Conservation (phyloP, 192 early-diverging fungal species). For the Mortierella hygrophila region DNA sequence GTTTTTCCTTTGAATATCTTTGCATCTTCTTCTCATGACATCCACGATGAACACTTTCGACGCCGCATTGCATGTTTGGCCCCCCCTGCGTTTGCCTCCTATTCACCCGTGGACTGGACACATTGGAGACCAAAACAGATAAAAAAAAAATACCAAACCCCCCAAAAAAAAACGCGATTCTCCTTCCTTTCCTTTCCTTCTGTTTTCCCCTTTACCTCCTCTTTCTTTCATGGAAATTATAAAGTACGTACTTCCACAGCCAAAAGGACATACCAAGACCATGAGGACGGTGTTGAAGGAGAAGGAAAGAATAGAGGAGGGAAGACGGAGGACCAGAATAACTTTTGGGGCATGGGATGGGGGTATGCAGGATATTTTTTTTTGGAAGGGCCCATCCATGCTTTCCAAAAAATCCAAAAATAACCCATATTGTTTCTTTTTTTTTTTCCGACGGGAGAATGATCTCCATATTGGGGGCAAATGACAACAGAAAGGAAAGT, state of each 20-base stretch:
- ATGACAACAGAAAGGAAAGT: neutral
- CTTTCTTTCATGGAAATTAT: neutral
- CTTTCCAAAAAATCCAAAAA: neutral
- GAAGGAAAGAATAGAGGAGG: neutral
- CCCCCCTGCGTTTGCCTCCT: neutral
- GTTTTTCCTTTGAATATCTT: neutral
- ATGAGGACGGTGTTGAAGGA: neutral
- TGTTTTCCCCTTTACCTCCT: neutral
- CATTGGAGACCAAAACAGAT: neutral
- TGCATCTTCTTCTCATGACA: neutral
- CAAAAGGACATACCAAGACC: neutral
- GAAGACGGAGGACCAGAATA: neutral
- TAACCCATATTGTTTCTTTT: neutral
- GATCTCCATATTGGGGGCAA: neutral
- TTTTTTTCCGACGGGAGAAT: constrained; percentile 9
- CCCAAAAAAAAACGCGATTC: neutral
- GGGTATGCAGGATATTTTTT: neutral
- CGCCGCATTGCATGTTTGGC: neutral
- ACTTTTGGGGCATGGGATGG: no score
- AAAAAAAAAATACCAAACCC: neutral
- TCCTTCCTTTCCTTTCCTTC: neutral
- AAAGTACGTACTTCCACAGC: neutral
- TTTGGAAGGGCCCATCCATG: neutral
- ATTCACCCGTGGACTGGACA: neutral
- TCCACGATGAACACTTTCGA: neutral